Evolutionary conservation across 805 yeast species (phyloP).

Genomic region (Yarrowia keelungensis): DNA sequence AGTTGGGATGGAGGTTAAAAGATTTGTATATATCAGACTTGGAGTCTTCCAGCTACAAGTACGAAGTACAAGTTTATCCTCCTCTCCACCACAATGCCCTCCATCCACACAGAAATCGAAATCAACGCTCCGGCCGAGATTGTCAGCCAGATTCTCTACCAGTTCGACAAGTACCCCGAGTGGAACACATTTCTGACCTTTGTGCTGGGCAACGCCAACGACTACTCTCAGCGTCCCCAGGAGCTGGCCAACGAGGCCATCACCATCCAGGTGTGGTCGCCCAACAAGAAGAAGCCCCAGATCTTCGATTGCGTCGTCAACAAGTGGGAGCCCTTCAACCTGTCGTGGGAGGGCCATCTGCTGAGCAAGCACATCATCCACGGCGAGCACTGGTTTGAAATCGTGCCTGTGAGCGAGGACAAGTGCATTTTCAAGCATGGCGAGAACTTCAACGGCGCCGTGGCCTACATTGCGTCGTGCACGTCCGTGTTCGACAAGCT

Average conservation of each 20-base stretch:
- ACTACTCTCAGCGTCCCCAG: slow-evolving; percentile 7
- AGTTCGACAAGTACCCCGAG: slow-evolving; percentile 31
- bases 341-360: slow-evolving; percentile 23
- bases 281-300: slow-evolving; percentile 13
- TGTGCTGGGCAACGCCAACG: slow-evolving; percentile 8
- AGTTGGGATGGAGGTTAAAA: background rate
- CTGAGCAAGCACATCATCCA: slow-evolving; percentile 23
- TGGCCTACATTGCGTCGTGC: slow-evolving; percentile 4
- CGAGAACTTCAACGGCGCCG: slow-evolving; percentile 16
- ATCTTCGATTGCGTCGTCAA: slow-evolving; percentile 7
- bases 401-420: slow-evolving; percentile 22
- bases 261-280: slow-evolving; percentile 9
- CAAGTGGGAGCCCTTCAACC: slow-evolving; percentile 14
- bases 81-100: slow-evolving; percentile 1
- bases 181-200: slow-evolving; percentile 31
- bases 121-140: slow-evolving; percentile 31
- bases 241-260: slow-evolving; percentile 26
- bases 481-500: slow-evolving; percentile 7
- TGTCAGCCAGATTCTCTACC: slow-evolving; percentile 33
- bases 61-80: background rate
- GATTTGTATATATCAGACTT: background rate
- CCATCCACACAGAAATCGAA: slow-evolving; percentile 25
- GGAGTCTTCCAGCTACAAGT: background rate
- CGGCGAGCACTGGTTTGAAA: slow-evolving; percentile 36
- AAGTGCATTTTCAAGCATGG: slow-evolving; percentile 37